A percentile compares a stretch with the other conserved stretches of the same genome.
phyloP scores from a whole-genome alignment of 371 early-diverging fungal genomes.

The Globomyces sp. region DNA sequence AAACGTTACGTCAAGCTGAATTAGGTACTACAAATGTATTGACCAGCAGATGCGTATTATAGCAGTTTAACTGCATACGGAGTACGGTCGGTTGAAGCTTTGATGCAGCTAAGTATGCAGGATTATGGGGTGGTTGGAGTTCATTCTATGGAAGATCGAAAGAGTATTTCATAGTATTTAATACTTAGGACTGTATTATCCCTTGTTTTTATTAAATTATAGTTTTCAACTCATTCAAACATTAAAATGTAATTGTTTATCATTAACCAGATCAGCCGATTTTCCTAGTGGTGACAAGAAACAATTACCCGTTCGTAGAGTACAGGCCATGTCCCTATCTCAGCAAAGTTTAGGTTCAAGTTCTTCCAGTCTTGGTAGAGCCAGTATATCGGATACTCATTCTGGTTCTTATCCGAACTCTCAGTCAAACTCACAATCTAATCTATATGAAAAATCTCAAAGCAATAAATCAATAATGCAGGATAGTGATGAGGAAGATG shows the following conservation, averaged over 20 bases:
- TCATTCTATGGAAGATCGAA: constrained; percentile 71
- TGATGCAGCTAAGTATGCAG: constrained; percentile 72
- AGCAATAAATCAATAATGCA: neutral
- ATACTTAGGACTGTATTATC: constrained; percentile 32
- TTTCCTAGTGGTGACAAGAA: neutral
- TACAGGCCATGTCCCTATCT: too few relatives aligned
- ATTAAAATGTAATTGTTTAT: constrained; percentile 19
- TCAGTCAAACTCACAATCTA: neutral
- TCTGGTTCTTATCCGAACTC: too few relatives aligned
- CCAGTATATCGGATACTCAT: too few relatives aligned
- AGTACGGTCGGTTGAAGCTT: constrained; percentile 44
- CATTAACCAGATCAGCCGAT: constrained; percentile 1
- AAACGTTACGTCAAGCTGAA: constrained; percentile 36
- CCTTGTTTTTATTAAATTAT: constrained; percentile 3
- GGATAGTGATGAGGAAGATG: constrained; percentile 11
- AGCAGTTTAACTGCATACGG: constrained; percentile 45
- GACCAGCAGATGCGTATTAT: constrained; percentile 33
- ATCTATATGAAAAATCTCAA: neutral
- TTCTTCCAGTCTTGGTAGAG: too few relatives aligned
- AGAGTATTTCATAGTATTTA: constrained; percentile 43
- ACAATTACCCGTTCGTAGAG: neutral
- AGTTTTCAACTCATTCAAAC: constrained; percentile 70
- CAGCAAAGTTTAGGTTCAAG: too few relatives aligned
- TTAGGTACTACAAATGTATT: constrained; percentile 21
- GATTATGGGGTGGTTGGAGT: constrained; percentile 79